phyloP scores from a whole-genome alignment of 495 filamentous ascomycete genomes.

The Hyphodiscus hymeniophilus region DNA sequence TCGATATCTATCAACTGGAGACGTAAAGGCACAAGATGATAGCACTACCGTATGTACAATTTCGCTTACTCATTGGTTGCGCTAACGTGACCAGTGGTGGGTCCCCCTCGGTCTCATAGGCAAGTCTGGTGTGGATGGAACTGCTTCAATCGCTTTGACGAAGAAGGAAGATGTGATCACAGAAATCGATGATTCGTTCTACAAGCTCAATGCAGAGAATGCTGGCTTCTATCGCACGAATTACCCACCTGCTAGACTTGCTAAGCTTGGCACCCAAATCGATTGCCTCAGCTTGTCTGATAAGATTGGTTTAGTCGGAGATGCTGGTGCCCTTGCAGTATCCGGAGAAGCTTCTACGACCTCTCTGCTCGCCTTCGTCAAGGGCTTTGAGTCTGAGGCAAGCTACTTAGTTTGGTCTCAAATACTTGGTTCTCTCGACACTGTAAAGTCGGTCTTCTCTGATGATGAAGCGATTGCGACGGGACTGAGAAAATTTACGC shows the following conservation, averaged over 20 bases:
- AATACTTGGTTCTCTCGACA: conserved; percentile 57
- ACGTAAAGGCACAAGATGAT: conserved; percentile 77
- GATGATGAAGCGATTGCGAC: conserved; percentile 44
- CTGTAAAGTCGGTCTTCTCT: conserved; percentile 38
- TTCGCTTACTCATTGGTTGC: no score
- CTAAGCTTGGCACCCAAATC: conserved; percentile 66
- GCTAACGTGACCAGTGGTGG: conserved; percentile 56
- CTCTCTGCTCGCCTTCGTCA: conserved; percentile 68
- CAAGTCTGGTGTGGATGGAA: conserved; percentile 40
- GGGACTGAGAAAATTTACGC: conserved; percentile 65
- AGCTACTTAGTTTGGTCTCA: conserved; percentile 88
- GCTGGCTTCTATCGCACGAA: conserved; percentile 91
- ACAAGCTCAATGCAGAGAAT: conserved; percentile 84
- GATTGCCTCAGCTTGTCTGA: conserved; percentile 72
- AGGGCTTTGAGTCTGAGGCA: conserved; percentile 71
- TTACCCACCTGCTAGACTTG: conserved; percentile 71
- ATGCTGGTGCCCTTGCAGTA: conserved; percentile 84
- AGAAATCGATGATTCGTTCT: conserved; percentile 70
- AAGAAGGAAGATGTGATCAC: conserved; percentile 65
- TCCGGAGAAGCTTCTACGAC: conserved; percentile 76
- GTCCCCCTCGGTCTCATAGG: conserved; percentile 74
- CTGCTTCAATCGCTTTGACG: conserved; percentile 53
- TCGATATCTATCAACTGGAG: conserved; percentile 84
- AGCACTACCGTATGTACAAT: conserved; percentile 43
- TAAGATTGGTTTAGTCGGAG: conserved; percentile 69